Evolutionary conservation across 2,329 filamentous ascomycete species (phyloP), one percentile per base, ranked within the genome.

Genomic region (Byssochlamys sp.): DNA sequence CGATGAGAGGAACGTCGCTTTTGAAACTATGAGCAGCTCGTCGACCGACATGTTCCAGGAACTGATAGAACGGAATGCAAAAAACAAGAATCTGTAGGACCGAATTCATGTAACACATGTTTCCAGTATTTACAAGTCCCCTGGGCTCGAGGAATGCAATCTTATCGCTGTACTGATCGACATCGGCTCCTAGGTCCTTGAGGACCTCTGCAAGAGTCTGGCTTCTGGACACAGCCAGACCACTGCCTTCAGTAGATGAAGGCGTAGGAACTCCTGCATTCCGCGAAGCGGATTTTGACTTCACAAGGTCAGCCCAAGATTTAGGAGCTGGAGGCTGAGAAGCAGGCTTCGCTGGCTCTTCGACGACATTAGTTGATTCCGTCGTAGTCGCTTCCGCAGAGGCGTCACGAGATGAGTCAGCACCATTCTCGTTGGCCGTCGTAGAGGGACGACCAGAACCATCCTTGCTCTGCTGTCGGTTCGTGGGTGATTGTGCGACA

Each of bases 81-180:
- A 91, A 97, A 64, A 96, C 83, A 67, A 99, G 83, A 70, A 95
- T 89, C 87, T 99, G 94, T 63, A 99, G 82, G 72, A 97, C 87
- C 91, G 94, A 96, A 78, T 97, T 99, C 94, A 99, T 97, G 76
- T 99, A 99, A 75, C 94, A 99, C 89, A 97, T 95, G 71, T 99
- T 97, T 54, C 94, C 94, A 48, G 92, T 95, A 75, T 99, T 99
- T 64, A 96, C 89, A 68, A 99, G 82, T 53, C 94, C 94, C 63
- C 92, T 84, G 54, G 94, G 94, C 75, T 97, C 90, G 54, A 99
- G 81, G 68, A 96, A 96, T 19, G 88, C 80, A 63, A 92, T 78
- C 66, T 87, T 89, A 31, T 82, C 77, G 39, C 73, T 71, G 61
- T 77, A 75, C 58, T 80, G 77, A 52, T 81, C 80, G 39, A 80